Evolutionary conservation across 164 flowering plant genomes (phyloP), one percentile per base, ranked within the genome.

Genomic region (Magnolia kwangsiensis): DNA sequence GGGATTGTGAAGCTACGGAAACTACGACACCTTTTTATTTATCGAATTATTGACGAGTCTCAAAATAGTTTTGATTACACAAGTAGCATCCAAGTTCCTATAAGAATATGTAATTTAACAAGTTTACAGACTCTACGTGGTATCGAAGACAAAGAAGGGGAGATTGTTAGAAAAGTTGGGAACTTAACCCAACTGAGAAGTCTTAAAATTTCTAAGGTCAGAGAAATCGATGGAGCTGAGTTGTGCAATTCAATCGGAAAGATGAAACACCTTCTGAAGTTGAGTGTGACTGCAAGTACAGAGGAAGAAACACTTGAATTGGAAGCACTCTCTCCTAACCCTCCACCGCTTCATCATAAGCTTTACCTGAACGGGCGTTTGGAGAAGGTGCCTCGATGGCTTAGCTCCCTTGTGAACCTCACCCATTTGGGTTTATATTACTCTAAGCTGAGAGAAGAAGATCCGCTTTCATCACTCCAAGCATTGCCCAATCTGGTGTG

Each of bases 191-290:
- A 78, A 50, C 69, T 78, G 5, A 73, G 70, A 69, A 74, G 31
- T 21, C 23, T 78, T 9, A 50, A 51, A 0, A 69, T 78, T 49
- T 1, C 7, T 10, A 55, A 78, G 29, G 61, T 78, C 14, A 45
- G 13, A 73, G 61, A 1, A 45, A 21, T 3, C 18, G 50, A 74
- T 45, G 73, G 31, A 58, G 21, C 0, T 14, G 50, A 45, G 11
- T 50, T 78, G 63, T 78, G 76, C 19, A 1, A 1, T 50, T 67
- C 80, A 3, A 69, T 78, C 14, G 14, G 59, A 20, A 74, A 78
- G 76, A 55, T 78, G 80, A 37, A 16, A 3, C 11, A 37, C 23
- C 73, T 78, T 18, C 69, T 9, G 2, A 0, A 11, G 55, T 63
- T 78, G 55, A 4, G 1, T 61, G 50, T 78, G 55, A 27, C 29